A percentile compares a stretch with the other conserved stretches of the same genome.
Conservation (phyloP, 495 filamentous ascomycete species). For the Entonaema liquescens region DNA sequence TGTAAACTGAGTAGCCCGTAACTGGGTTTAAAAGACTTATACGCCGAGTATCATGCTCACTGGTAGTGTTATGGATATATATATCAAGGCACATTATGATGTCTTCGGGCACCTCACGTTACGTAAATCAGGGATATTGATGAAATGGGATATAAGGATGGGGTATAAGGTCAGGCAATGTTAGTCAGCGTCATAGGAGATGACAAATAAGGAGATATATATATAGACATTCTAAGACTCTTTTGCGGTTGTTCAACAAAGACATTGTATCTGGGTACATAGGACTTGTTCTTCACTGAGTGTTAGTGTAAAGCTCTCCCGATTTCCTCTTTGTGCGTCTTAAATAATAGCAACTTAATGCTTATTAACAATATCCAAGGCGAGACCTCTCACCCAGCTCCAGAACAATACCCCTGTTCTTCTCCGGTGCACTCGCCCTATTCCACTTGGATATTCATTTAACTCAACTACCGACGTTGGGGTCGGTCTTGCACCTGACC, state of each 20-base stretch:
- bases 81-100: slow-evolving; percentile 23
- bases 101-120: too few species aligned
- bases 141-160: too few species aligned
- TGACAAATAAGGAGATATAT: too few species aligned
- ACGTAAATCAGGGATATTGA: too few species aligned
- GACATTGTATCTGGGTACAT: neutral
- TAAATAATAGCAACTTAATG: neutral
- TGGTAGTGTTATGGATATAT: slow-evolving; percentile 18
- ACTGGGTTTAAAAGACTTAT: slow-evolving; percentile 21
- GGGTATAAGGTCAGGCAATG: too few species aligned
- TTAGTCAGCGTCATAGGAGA: too few species aligned
- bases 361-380: neutral
- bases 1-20: slow-evolving; percentile 33
- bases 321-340: neutral
- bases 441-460: neutral
- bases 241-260: neutral
- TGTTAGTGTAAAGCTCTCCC: neutral
- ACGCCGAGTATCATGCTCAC: slow-evolving; percentile 31
- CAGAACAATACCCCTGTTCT: neutral
- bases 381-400: neutral
- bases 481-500: slow-evolving; percentile 4
- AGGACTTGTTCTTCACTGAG: neutral
- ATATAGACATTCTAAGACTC: neutral
- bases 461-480: slow-evolving; percentile 16
- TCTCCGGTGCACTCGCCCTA: neutral